Base-by-base conservation (phyloP, 2,329 filamentous ascomycete genomes). In the Trichoderma koningiopsis region DNA sequence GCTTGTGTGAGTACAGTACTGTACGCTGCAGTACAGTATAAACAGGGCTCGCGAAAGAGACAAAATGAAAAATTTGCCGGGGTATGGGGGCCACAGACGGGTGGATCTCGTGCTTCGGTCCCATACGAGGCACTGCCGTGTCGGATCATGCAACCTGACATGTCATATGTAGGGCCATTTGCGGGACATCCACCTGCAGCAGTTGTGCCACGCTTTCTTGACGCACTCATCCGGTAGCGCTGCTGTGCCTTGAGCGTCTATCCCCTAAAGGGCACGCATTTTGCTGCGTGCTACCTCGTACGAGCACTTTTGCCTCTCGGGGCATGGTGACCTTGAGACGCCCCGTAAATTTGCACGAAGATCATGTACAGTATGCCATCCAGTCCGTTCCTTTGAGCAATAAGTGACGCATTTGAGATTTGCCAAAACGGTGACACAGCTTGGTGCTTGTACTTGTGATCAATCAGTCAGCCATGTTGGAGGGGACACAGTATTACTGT, bases 91-190 rank as follows among this genome's bases (percentile, higher is more conserved):
- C 49, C 43, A 29, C 29, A 27, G 43, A 47, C 58, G 16, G 43
- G 61, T 64, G 61, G 61, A 53, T 31, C 61, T 64, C 29, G n/a
- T 43, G 37, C 62, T 62, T 43, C 40, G 24, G n/a, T 35, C 43
- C 59, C 27, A 37, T 65, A 57, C 62, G 52, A 57, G 37, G 62
- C 62, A 57, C 64, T 67, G 64, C 64, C 64, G 56, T 67, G 64
- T 59, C 64, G 64, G 56, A 67, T 67, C 64, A 59, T 68, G 65
- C 56, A 68, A 68, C 57, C 47, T 61, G 65, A 68, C 65, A 60
- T 68, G 65, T 68, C 65, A 68, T 68, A 57, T 65, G 61, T 35
- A 68, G 49, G 49, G 31, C 56, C 65, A 33, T 59, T 68, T 61
- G 47, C 53, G 55, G 64, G 29, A 52, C 56, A 33, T 37, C 40